These are phyloP conservation scores for Funneliformis geosporum DNA, from an alignment of 192 early-diverging fungal genomes.

Conservation along the genomic window DNA sequence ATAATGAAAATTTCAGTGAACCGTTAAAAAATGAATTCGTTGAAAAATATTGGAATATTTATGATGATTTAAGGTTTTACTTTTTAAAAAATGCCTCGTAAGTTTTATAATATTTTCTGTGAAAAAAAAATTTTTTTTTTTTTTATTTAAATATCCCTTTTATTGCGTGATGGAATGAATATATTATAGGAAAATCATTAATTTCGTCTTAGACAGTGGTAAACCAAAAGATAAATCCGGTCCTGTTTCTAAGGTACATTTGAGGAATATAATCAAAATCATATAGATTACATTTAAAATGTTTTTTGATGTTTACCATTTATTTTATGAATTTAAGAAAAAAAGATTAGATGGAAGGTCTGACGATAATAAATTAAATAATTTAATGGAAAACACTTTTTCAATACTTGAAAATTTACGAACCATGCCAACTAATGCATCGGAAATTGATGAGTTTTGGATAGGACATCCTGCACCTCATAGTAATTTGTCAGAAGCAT, in stretches of 20 bases:
- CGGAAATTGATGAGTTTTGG: conserved; percentile 67
- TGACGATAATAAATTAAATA: conserved; percentile 39
- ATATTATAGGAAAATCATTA: conserved; percentile 14
- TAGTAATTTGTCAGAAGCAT: neutral
- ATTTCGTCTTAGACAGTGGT: conserved; percentile 4
- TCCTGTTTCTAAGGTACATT: conserved; percentile 28
- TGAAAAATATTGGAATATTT: conserved; percentile 71
- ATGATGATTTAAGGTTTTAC: conserved; percentile 86
- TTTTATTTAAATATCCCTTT: no score
- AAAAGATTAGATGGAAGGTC: conserved; percentile 33
- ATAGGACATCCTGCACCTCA: conserved; percentile 48
- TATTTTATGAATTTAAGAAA: conserved; percentile 34
- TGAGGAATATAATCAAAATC: neutral
- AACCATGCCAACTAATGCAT: conserved; percentile 56
- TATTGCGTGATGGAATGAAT: no score
- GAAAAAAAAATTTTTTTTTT: no score
- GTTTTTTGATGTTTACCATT: neutral
- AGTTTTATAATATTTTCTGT: no score
- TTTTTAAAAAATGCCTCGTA: conserved; percentile 70
- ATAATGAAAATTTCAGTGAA: conserved; percentile 58
- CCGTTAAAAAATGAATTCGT: conserved; percentile 64
- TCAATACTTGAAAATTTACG: conserved; percentile 59
- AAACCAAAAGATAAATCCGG: conserved; percentile 17
- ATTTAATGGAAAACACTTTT: conserved; percentile 61
- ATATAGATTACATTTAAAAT: neutral